Base-by-base conservation (phyloP, 2,329 filamentous ascomycete species). In the Dendryphion nanum region DNA sequence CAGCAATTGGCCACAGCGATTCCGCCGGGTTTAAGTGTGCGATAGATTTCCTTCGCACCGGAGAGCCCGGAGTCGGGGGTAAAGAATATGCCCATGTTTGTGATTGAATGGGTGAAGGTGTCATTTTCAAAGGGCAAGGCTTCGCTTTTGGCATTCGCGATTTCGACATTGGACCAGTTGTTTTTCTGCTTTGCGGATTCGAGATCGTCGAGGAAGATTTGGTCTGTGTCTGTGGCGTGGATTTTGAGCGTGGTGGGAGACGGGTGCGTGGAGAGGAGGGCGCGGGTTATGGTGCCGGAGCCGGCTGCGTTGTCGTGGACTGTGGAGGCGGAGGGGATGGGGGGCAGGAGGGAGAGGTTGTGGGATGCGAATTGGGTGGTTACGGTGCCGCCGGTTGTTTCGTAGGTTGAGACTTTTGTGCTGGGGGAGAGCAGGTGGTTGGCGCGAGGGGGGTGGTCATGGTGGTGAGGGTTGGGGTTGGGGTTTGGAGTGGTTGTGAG, bases 81-180 rank as follows among this genome's bases (percentile, higher is more conserved):
- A 44, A 68, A 67, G 38, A 69, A 51, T 31, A 71, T 55, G 5
- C 62, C 67, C 20, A 71, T 61, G 46, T 66, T 69, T 4, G 62
- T 70, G 37, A 71, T 51, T 4, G 52, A 58, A 45, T 67, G 61
- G 0, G 59, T 62, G 49, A 71, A 71, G 17, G 47, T 51, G 4
- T 52, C 45, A 37, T 66, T 59, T 3, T 38, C 31, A 29, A 61
- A 60, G 14, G 30, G 35, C 1, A 57, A 30, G 1, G 29, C 24
- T 14, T 61, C 51, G 16, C 40, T 38, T 8, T 37, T 47, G 35
- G 53, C 45, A 26, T 51, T 55, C 3, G 47, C 38, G 13, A 55
- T 41, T 5, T 41, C 23, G 15, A 59, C 34, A n/a, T n/a, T n/a
- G 15, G 57, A 55, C 59, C 58, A 63, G 38, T 16, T 16, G 29